A percentile compares a stretch with the other conserved stretches of the same genome.
These are phyloP conservation scores for Teunomyces barrocoloradensis DNA, from an alignment of 805 yeast species.

Conservation along the genomic window DNA sequence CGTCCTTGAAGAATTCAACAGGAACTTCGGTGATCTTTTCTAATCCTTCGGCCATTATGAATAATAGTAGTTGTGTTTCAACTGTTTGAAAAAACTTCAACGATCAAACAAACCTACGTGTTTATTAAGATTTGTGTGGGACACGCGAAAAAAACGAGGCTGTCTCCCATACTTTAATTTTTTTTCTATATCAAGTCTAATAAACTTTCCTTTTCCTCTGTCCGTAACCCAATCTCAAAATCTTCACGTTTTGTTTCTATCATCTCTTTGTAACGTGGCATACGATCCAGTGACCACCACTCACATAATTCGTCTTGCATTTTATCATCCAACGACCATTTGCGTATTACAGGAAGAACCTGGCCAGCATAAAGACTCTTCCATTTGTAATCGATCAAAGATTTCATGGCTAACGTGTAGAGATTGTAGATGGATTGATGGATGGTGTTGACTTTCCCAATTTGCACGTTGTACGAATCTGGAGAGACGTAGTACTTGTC, in stretches of 20 bases:
- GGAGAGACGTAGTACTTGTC: slow-evolving; percentile 11
- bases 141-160: background rate
- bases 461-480: slow-evolving; percentile 18
- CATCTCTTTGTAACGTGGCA: slow-evolving; percentile 19
- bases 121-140: slow-evolving; percentile 3
- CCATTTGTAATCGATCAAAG: slow-evolving; percentile 28
- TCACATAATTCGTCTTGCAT: slow-evolving; percentile 23
- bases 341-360: slow-evolving; percentile 27
- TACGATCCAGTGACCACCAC: slow-evolving; percentile 20
- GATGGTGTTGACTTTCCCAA: slow-evolving; percentile 4
- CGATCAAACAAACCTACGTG: slow-evolving; percentile 7
- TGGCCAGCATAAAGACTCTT: slow-evolving; percentile 25
- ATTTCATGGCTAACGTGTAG: slow-evolving; percentile 22
- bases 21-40: slow-evolving; percentile 85
- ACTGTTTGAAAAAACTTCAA: slow-evolving; percentile 3
- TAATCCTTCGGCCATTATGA: slow-evolving; percentile 53
- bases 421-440: slow-evolving; percentile 11
- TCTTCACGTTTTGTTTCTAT: slow-evolving; percentile 24
- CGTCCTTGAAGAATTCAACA: slow-evolving; percentile 87
- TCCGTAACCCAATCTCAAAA: slow-evolving; percentile 19
- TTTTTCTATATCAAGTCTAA: slow-evolving; percentile 23
- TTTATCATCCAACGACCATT: slow-evolving; percentile 33
- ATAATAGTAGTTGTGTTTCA: slow-evolving; percentile 2
- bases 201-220: slow-evolving; percentile 26
- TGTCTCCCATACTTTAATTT: no score